Evolutionary conservation across 2,329 filamentous ascomycete genomes (phyloP).

Genomic region (Macrophomina phaseolina): DNA sequence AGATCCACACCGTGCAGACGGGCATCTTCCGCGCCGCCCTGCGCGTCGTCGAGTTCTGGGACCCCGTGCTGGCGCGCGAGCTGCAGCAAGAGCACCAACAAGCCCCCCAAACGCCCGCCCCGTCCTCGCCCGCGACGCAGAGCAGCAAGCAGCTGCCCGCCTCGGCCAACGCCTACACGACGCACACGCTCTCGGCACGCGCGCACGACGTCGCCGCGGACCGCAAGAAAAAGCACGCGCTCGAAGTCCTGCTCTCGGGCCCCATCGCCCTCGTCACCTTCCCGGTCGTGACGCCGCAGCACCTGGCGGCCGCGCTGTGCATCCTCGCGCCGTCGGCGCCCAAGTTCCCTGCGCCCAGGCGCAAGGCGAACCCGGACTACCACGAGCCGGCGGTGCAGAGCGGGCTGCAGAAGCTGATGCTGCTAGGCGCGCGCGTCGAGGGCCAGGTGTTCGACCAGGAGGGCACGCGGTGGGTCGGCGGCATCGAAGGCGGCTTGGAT

Average conservation of each 20-base stretch:
- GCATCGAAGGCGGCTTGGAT: slow-evolving; percentile 81
- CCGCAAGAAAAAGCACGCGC: slow-evolving; percentile 61
- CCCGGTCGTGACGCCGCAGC: slow-evolving; percentile 80
- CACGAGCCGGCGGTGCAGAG: slow-evolving; percentile 79
- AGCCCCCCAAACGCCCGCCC: slow-evolving; percentile 27
- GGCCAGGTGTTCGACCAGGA: slow-evolving; percentile 80
- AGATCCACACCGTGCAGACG: slow-evolving; percentile 84
- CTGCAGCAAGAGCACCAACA: slow-evolving; percentile 22
- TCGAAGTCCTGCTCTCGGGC: slow-evolving; percentile 79
- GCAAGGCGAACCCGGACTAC: slow-evolving; percentile 78
- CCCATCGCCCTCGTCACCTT: slow-evolving; percentile 82
- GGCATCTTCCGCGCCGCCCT: slow-evolving; percentile 87
- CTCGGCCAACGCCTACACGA: slow-evolving; percentile 47
- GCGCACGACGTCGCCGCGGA: slow-evolving; percentile 59
- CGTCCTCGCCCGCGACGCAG: slow-evolving; percentile 40
- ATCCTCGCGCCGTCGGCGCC: slow-evolving; percentile 75
- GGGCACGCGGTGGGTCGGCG: slow-evolving; percentile 72
- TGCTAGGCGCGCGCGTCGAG: slow-evolving; percentile 87
- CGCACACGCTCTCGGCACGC: slow-evolving; percentile 64
- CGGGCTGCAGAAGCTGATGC: slow-evolving; percentile 83
- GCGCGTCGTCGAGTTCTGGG: slow-evolving; percentile 82
- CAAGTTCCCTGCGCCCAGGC: slow-evolving; percentile 77
- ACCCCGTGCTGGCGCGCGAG: slow-evolving; percentile 42
- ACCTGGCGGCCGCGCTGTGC: slow-evolving; percentile 80
- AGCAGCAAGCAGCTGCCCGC: slow-evolving; percentile 43